Conservation (phyloP, 768 basidiomycete genomes). For the Tylopilus rubrobrunneus region DNA sequence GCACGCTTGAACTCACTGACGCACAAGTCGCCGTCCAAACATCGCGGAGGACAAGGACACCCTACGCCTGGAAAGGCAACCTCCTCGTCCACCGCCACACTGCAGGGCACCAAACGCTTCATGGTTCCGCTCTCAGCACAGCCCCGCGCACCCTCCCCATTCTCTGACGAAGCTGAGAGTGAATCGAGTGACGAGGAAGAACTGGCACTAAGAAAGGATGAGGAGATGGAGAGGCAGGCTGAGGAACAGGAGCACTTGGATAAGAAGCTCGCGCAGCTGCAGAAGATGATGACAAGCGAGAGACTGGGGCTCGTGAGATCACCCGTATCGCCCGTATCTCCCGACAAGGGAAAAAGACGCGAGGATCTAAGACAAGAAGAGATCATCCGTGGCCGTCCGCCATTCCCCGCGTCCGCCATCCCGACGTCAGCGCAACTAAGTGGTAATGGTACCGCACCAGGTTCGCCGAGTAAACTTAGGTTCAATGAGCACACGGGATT, state of each 20-base stretch:
- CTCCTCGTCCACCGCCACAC: conserved; percentile 70
- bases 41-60: conserved; percentile 11
- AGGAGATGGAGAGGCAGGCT: conserved; percentile 61
- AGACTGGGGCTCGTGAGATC: conserved; percentile 62
- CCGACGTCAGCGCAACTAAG: conserved; percentile 1
- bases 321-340: conserved; percentile 27
- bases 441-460: conserved; percentile 11
- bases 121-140: conserved; percentile 21
- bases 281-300: conserved; percentile 72
- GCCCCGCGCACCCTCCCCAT: conserved; percentile 45
- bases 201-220: conserved; percentile 50
- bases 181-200: conserved; percentile 63
- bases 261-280: conserved; percentile 63
- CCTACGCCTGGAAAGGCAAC: conserved; percentile 41
- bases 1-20: conserved; percentile 69
- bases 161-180: conserved; percentile 47
- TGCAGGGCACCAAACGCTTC: conserved; percentile 45
- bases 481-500: conserved; percentile 15
- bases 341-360: conserved; percentile 36
- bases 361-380: conserved; percentile 18
- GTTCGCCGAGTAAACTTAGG: conserved; percentile 30
- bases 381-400: conserved; percentile 43
- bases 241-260: conserved; percentile 69
- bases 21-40: conserved; percentile 43
- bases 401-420: conserved; percentile 16